phyloP scores from a whole-genome alignment of 352 stramenopile species.

The Globisporangium cylindrosporum region DNA sequence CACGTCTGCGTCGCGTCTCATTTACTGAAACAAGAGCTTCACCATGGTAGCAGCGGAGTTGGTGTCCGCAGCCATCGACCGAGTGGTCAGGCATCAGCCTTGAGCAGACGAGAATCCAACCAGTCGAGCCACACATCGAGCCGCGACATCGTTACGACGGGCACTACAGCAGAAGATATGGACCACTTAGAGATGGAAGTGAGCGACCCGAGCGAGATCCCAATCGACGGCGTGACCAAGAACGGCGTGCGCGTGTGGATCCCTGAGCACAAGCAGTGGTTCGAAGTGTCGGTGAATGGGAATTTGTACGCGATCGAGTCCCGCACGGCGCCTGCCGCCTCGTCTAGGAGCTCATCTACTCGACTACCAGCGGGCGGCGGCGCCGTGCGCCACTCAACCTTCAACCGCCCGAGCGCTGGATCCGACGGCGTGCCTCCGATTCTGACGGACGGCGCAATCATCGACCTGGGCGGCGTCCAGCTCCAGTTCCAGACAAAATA shows the following conservation, averaged over 20 bases:
- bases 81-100: neutral
- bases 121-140: constrained; percentile 3
- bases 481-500: constrained; percentile 67
- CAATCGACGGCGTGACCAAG: constrained; percentile 75
- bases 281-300: constrained; percentile 80
- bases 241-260: constrained; percentile 79
- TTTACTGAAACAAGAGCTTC: constrained; percentile 16
- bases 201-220: constrained; percentile 32
- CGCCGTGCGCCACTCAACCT: constrained; percentile 52
- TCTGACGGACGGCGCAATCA: constrained; percentile 66
- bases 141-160: constrained; percentile 12
- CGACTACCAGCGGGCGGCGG: constrained; percentile 15
- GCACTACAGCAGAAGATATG: constrained; percentile 21
- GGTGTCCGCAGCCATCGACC: neutral
- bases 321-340: constrained; percentile 21
- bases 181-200: constrained; percentile 48
- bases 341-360: constrained; percentile 11
- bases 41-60: neutral
- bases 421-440: constrained; percentile 39
- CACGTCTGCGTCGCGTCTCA: constrained; percentile 43
- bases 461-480: constrained; percentile 75
- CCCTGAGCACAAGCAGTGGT: constrained; percentile 70
- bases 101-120: constrained; percentile 1
- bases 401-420: constrained; percentile 54
- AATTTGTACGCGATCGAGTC: constrained; percentile 68